These are phyloP conservation scores for Ceratobasidium sp. DNA, from an alignment of 1,284 basidiomycete genomes.

Conservation along the genomic window DNA sequence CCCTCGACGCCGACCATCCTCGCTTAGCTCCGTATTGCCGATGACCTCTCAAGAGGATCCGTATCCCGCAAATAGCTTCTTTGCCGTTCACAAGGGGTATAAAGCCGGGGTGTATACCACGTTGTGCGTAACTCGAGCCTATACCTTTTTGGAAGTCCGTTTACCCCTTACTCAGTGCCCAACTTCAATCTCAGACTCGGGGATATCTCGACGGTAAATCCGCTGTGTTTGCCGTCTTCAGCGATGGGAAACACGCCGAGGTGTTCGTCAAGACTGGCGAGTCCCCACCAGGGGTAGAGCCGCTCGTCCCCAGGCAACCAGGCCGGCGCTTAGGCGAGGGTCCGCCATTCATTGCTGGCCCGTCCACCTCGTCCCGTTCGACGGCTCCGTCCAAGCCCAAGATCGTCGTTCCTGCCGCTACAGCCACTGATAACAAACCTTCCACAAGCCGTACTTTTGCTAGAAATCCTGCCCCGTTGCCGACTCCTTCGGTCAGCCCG, in stretches of 20 bases:
- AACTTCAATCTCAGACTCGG: neutral
- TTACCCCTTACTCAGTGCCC: neutral
- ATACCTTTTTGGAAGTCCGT: neutral
- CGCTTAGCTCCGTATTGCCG: neutral
- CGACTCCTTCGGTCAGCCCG: slow-evolving; percentile 6
- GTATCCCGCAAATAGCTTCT: neutral
- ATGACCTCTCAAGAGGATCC: neutral
- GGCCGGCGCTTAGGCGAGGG: slow-evolving; percentile 2
- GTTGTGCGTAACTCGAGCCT: neutral
- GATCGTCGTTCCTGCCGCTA: neutral
- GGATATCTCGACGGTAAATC: neutral
- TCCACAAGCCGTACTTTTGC: neutral
- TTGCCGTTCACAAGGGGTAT: slow-evolving; percentile 20
- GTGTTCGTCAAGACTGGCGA: neutral
- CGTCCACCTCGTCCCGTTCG: neutral
- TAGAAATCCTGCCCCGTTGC: neutral
- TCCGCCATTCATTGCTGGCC: neutral
- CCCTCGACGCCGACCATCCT: neutral
- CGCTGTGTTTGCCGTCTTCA: slow-evolving; percentile 8
- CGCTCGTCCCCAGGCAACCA: neutral
- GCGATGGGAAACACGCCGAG: neutral
- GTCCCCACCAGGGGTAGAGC: neutral
- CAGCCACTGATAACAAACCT: too few relatives aligned
- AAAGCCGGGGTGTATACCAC: neutral
- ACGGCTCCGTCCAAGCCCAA: neutral